Evolutionary conservation across 176 grass and related monocot species (phyloP), one percentile per base, ranked within the genome.

Genomic region (Hordeum vulgare): DNA sequence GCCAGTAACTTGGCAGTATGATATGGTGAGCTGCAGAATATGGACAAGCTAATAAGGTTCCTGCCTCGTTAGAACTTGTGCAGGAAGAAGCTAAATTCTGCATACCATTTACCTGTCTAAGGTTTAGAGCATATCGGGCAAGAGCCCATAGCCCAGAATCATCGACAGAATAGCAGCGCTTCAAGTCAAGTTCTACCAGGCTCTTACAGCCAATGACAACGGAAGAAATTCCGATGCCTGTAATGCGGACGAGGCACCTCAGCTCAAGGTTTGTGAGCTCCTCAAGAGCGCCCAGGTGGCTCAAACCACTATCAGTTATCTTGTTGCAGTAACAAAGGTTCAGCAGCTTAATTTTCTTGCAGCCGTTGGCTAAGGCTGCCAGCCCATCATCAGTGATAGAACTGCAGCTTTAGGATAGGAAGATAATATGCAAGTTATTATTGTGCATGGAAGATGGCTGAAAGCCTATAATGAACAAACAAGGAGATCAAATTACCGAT

Each of bases 321-420:
- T 94, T 90, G 68, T 77, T 92, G 83, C 96, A 99, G 80, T 96
- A 99, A 80, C 96, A 96, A 62, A 99, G 47, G 75, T 99, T 99
- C 72, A 99, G 71, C 70, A 87, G 85, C 70, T 87, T 91, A 68
- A 99, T 89, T 77, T 69, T 96, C 80, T 94, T 95, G 81, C 93
- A 99, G 53, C 96, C 93, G 71, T 59, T 45, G 12, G 87, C 86
- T 83, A 99, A 85, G 79, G 93, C 72, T 77, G 96, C 93, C 81
- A 99, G 29, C 11, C 93, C 96, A 83, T 92, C 89, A 58, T 99
- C 91, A 3, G 96, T 94, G 71, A 96, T 74, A 53, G 80, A 85
- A 56, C 33, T 87, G 60, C 96, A 99, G 26, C 93, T 99, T 99
- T 81, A 34, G 54, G 76, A 49, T 53, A 79, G n/a, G 66, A 71